Base-by-base conservation (phyloP, 768 basidiomycete genomes). In the Rhodotorula babjevae region DNA sequence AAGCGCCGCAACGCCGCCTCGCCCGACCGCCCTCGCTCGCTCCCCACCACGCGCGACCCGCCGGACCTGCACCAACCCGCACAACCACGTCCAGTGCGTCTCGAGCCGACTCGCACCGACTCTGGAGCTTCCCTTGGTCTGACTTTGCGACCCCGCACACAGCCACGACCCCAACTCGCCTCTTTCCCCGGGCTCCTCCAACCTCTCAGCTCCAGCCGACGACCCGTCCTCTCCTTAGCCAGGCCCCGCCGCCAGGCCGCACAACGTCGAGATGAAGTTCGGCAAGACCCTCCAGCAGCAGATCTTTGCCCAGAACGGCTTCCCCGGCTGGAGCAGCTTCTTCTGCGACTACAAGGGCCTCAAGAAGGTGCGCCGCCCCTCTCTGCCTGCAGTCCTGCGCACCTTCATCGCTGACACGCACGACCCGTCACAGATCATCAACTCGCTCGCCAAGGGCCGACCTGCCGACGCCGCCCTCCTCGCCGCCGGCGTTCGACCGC, bases 311-410 rank as follows among this genome's bases (percentile, higher is more conserved):
- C 93, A 96, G 84, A 88, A 72, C 67, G 68, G 68, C 27, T 69
- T 97, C 66, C 93, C 95, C 63, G 95, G 94, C 83, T 99, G 95
- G 95, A 92, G 91, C 42, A 81, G 84, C 56, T 92, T 91, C 84
- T 98, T 98, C 83, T 87, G 97, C 71, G 94, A 98, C 83, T 99
- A 99, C 87, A 99, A 99, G 84, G 90, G 90, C 78, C 85, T 96
- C 80, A 96, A 96, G 84, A 81, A 81, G 78, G 82, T 80, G 2
- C 53, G 63, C 61, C 40, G 59, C 61, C 36, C n/a, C 21, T 4
- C 6, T 33, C 53, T 52, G n/a, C n/a, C 19, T 27, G n/a, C 25
- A 57, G 27, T 10, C 36, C 10, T n/a, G n/a, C n/a, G n/a, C n/a
- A n/a, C n/a, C 33, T 16, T 8, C 12, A 3, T 0, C 16, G 25